These are phyloP conservation scores for Citrullus colocynthis DNA, from an alignment of 306 rosid genomes.

Conservation along the genomic window DNA sequence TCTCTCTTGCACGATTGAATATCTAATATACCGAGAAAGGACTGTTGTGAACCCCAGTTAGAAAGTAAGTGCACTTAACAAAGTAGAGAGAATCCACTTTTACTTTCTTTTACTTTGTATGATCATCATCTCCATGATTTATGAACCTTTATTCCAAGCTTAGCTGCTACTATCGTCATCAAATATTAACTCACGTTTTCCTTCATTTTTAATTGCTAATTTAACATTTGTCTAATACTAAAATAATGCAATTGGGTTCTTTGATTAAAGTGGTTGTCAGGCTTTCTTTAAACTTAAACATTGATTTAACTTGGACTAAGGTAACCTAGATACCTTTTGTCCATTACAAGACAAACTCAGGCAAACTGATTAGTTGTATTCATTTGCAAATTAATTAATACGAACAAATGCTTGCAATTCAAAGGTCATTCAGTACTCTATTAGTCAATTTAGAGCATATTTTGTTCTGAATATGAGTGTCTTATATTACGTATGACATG, in stretches of 20 bases:
- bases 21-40: background rate
- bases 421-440: too few relatives aligned
- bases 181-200: background rate
- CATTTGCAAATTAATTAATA: background rate
- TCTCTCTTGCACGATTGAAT: background rate
- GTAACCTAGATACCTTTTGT: background rate
- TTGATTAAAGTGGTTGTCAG: background rate
- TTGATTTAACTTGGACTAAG: background rate
- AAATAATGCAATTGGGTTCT: background rate
- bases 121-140: background rate
- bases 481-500: too few relatives aligned
- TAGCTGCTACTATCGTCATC: background rate
- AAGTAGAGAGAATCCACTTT: background rate
- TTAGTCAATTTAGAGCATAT: too few relatives aligned
- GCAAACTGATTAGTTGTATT: background rate
- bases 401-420: background rate
- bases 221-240: background rate
- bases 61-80: constrained; percentile 6
- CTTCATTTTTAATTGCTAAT: background rate
- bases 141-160: background rate
- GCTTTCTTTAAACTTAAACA: background rate
- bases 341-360: background rate
- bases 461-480: too few relatives aligned
- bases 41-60: background rate
- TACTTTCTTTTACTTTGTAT: background rate